Evolutionary conservation across 2,329 filamentous ascomycete genomes (phyloP), one percentile per base, ranked within the genome.

Genomic region (Cladorrhinum sp.): DNA sequence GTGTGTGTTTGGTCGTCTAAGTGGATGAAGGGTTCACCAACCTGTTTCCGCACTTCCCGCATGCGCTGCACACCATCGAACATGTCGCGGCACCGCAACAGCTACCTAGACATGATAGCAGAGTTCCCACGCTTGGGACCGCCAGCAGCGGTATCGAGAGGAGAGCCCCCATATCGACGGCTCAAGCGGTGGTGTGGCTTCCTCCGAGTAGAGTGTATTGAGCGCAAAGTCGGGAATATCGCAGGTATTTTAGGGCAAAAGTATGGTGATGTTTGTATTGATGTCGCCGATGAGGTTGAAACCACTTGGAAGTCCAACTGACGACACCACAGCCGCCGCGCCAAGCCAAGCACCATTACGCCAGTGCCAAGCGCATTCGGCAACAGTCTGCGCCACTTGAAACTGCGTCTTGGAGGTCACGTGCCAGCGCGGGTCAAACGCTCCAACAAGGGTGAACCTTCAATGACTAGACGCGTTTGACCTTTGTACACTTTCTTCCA

Each of bases 81-180:
- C 93, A 98, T 56, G 95, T 97, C 50, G 95, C 93, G 25, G 95
- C 95, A 72, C 95, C 95, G 74, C 95, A 99, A 78, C 95, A 99
- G 70, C 92, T 97, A 65, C 90, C 92, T 64, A 81, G 89, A 68
- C 92, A 87, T 49, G 90, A 92, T 67, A 91, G 73, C 65, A 98
- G 92, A 58, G 92, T 92, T 75, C 91, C 85, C 67, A 91, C 78
- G 78, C 92, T 92, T 65, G 95, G 95, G 67, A 99, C 76, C 67
- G 91, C 93, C 77, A 99, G 79, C 65, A 99, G 81, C 68, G 95
- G 95, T 64, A 99, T 76, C 64, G 93, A 97, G 58, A 99, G 83
- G 70, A 96, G 79, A 68, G 92, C 93, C 72, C 95, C 95, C 95
- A 99, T 99, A 57, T 64, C 70, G 69, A 62, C 56, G 54, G 48